These are phyloP conservation scores for Neonectria faginata DNA, from an alignment of 2,329 filamentous ascomycete species.

Conservation along the genomic window DNA sequence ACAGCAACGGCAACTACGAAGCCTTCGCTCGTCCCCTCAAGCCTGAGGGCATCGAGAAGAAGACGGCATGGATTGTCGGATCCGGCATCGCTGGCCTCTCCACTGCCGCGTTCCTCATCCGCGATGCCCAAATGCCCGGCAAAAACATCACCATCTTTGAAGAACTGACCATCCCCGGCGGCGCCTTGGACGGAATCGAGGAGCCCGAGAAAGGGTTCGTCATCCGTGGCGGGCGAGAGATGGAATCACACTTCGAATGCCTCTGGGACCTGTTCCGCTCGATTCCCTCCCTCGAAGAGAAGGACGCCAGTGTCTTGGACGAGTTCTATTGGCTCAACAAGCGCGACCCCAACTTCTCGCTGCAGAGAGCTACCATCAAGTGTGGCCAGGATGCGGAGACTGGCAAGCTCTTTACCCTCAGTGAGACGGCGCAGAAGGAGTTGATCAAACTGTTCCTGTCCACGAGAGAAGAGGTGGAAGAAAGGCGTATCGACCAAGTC, in stretches of 20 bases:
- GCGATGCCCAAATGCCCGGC: conserved; percentile 31
- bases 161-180: conserved; percentile 26
- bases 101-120: conserved; percentile 31
- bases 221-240: conserved; percentile 48
- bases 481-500: conserved; percentile 26
- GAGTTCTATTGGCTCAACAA: conserved; percentile 50
- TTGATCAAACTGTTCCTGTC: conserved; percentile 34
- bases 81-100: conserved; percentile 31
- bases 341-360: conserved; percentile 36
- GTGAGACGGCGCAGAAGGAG: conserved; percentile 41
- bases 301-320: conserved; percentile 46
- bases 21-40: conserved; percentile 32
- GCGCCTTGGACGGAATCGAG: conserved; percentile 29
- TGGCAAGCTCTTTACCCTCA: conserved; percentile 43
- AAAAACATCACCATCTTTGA: conserved; percentile 35
- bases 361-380: conserved; percentile 46
- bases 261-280: conserved; percentile 47
- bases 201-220: conserved; percentile 45
- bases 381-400: conserved; percentile 45
- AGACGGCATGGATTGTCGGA: conserved; percentile 30
- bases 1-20: conserved; percentile 32
- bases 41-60: conserved; percentile 33
- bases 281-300: conserved; percentile 45
- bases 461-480: conserved; percentile 25
- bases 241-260: conserved; percentile 46